Evolutionary conservation across 352 stramenopile species (phyloP).

Genomic region (Pythium apleroticum): DNA sequence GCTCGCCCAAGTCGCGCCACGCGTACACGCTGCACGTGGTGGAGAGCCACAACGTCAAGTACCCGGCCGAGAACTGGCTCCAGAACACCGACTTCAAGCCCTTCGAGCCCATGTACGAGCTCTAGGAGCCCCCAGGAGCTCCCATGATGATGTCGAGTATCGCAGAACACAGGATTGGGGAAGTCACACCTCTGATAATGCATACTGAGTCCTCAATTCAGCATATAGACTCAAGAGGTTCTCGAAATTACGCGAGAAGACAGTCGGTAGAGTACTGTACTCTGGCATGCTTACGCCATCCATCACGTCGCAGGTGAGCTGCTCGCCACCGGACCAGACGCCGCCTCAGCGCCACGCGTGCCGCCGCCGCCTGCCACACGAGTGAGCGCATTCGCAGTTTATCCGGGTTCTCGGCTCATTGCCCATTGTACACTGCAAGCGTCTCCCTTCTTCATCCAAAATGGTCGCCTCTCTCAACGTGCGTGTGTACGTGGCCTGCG

Average conservation of each 20-base stretch:
- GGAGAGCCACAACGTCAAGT: slow-evolving; percentile 86
- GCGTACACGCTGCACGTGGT: slow-evolving; percentile 96
- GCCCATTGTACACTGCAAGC: background rate
- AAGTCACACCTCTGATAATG: too few species aligned
- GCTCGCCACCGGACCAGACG: background rate
- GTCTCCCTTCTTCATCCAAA: background rate
- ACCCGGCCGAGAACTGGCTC: slow-evolving; percentile 93
- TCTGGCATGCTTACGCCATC: too few species aligned
- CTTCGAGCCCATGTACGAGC: slow-evolving; percentile 66
- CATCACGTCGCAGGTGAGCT: background rate
- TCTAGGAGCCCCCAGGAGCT: slow-evolving; percentile 2
- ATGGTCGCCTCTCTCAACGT: background rate
- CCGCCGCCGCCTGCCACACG: background rate
- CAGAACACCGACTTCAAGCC: slow-evolving; percentile 82
- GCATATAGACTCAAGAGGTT: too few species aligned
- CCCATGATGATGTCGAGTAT: too few species aligned
- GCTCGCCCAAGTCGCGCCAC: slow-evolving; percentile 84
- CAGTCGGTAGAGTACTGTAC: too few species aligned
- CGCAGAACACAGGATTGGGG: too few species aligned
- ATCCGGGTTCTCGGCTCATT: background rate
- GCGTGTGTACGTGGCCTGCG: slow-evolving; percentile 29
- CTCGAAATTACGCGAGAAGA: too few species aligned
- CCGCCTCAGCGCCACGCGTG: background rate
- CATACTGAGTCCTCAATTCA: background rate
- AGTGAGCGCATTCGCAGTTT: background rate